Evolutionary conservation across 805 yeast species (phyloP), one percentile per base, ranked within the genome.

Genomic region (Dipodascopsis uninucleata): DNA sequence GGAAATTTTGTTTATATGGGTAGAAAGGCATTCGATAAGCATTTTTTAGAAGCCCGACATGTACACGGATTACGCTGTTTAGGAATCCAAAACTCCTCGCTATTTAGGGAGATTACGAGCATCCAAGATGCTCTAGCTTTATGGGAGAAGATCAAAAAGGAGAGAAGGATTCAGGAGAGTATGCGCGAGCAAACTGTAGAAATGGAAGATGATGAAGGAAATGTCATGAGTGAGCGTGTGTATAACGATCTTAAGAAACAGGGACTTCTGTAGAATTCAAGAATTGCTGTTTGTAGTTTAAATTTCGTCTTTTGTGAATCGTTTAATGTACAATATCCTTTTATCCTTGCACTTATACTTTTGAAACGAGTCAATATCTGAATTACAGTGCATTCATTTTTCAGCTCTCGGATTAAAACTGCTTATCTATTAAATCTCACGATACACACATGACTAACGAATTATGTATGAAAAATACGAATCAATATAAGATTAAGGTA

Each of bases 151-250:
- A 49, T 81, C 7, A 67, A 68, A 43, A 57, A 61, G 39, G 68
- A 69, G 37, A 55, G 59, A 3, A 61, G 74, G 32, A 55, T 61
- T 7, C 64, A 63, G 40, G 69, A 70, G 25, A 68, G 67, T 20
- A 69, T 71, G 41, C 61, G 58, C 36, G 84, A 81, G 52, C 70
- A 72, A 41, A 77, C 78, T 1, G 73, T 82, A 9, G 95, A 93
- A 63, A 84, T 89, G 28, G 97, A 90, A 62, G 97, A 93, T 60
- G 82, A 78, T 1, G 88, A 86, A 14, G 98, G 97, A 8, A 90
- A 93, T 60, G 95, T 86, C 12, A 83, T 90, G 94, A 76, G 83
- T 26, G 82, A 80, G 56, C 77, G 78, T 55, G 89, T 86, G 33
- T 90, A 85, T 63, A 72, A 80, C 16, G 97, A 93, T 55, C 71